A percentile compares a stretch with the other conserved stretches of the same genome.
Evolutionary conservation across 441 rosid genomes (phyloP).

Genomic region (Populus hybrid): DNA sequence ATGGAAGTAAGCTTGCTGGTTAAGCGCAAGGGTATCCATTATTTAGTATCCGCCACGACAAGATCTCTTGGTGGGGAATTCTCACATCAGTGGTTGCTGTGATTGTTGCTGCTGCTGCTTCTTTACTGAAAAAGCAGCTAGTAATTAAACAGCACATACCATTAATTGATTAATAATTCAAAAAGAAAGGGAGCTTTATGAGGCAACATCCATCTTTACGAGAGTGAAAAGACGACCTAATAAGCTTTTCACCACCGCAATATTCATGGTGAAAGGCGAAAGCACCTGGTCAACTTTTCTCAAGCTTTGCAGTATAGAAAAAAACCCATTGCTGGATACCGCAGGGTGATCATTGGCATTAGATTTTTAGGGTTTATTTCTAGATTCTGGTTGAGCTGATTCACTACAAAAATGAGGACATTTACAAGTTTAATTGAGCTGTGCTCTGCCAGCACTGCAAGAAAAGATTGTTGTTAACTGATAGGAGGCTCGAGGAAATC

Average conservation of each 20-base stretch:
- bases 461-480: too few species aligned
- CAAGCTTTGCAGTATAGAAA: too few species aligned
- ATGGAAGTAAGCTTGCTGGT: too few species aligned
- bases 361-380: slow-evolving; percentile 8
- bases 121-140: neutral
- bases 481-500: too few species aligned
- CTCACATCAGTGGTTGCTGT: neutral
- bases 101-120: neutral
- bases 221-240: neutral
- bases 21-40: neutral
- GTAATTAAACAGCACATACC: neutral
- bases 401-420: neutral
- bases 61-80: neutral
- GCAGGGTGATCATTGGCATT: neutral
- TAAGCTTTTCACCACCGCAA: neutral
- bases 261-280: neutral
- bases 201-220: neutral
- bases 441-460: neutral
- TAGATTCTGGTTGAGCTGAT: neutral
- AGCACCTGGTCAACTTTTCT: neutral
- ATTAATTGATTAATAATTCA: neutral
- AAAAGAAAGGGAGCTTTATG: neutral
- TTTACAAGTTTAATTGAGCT: neutral
- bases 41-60: neutral
- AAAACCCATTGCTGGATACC: neutral